Percentiles rank a stretch among this genome's conserved stretches.
Evolutionary conservation across 2,329 filamentous ascomycete genomes (phyloP).

Genomic region (Aspergillus sojae): DNA sequence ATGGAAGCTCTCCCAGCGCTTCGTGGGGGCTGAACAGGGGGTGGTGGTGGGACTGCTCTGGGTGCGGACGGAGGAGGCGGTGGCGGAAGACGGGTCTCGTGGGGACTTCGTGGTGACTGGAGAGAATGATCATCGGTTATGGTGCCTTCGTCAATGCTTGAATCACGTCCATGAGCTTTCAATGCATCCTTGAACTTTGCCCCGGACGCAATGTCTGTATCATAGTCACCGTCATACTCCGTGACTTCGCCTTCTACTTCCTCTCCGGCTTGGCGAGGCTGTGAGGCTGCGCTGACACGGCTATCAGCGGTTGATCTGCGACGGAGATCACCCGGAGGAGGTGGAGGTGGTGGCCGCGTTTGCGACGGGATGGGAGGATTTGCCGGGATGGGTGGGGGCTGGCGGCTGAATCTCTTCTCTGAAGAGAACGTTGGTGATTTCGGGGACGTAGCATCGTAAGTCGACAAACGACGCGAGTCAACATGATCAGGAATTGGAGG

Average conservation of each 20-base stretch:
- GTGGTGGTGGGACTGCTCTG: conserved; percentile 64
- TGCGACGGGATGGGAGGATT: conserved; percentile 49
- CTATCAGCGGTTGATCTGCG: conserved; percentile 64
- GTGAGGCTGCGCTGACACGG: conserved; percentile 42
- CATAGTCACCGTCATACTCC: conserved; percentile 96
- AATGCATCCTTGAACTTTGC: conserved; percentile 92
- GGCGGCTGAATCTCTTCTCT: conserved; percentile 48
- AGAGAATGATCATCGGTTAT: conserved; percentile 57
- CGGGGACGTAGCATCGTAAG: conserved; percentile 48
- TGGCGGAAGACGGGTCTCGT: conserved; percentile 44
- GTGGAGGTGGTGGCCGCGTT: conserved; percentile 68
- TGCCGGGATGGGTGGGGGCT: conserved; percentile 44
- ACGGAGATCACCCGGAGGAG: conserved; percentile 54
- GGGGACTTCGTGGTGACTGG: conserved; percentile 49
- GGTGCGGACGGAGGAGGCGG: conserved; percentile 62
- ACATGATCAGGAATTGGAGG: conserved; percentile 45
- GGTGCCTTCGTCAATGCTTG: conserved; percentile 71
- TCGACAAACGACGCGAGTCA: conserved; percentile 42
- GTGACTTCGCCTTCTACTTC: conserved; percentile 79
- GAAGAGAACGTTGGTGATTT: conserved; percentile 33
- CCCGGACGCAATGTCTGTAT: conserved; percentile 93
- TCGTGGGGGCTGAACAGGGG: conserved; percentile 63
- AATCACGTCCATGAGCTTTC: conserved; percentile 76
- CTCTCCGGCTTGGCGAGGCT: conserved; percentile 53
- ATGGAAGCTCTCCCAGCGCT: conserved; percentile 37